Evolutionary conservation across 1,284 basidiomycete species (phyloP).

Genomic region (Ceratobasidium sp.): DNA sequence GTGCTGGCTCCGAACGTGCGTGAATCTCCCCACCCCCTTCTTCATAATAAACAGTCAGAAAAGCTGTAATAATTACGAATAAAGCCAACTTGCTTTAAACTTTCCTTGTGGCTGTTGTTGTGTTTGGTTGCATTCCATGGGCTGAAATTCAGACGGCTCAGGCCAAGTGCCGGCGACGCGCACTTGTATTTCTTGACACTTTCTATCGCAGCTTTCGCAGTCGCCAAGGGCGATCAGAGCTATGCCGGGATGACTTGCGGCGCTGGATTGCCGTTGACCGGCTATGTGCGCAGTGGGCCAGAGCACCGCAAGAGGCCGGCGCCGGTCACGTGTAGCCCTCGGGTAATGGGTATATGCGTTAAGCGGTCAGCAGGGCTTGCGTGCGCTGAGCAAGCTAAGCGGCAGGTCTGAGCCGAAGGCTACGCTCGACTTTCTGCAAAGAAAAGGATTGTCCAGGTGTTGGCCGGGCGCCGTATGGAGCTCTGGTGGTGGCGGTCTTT

Average conservation of each 20-base stretch:
- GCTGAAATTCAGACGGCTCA: too few relatives aligned
- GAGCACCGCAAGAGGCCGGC: background rate
- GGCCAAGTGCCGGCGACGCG: conserved; percentile 1
- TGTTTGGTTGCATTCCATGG: background rate
- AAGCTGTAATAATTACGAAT: too few relatives aligned
- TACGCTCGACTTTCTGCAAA: background rate
- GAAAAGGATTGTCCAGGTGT: background rate
- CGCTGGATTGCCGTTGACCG: background rate
- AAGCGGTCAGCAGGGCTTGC: background rate
- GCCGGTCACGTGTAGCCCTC: background rate
- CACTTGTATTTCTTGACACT: background rate
- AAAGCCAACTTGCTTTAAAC: too few relatives aligned
- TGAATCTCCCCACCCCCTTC: background rate
- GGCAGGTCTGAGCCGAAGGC: too few relatives aligned
- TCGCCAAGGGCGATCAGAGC: background rate
- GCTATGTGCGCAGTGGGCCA: too few relatives aligned
- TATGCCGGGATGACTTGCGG: background rate
- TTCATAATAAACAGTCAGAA: too few relatives aligned
- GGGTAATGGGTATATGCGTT: background rate
- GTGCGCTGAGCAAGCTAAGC: too few relatives aligned
- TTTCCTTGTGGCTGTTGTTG: background rate
- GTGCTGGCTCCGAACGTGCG: background rate
- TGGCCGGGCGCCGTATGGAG: background rate
- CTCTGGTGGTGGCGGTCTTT: background rate
- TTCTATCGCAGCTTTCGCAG: background rate